Evolutionary conservation across 495 filamentous ascomycete species (phyloP), one percentile per base, ranked within the genome.

Genomic region (Aspergillus biplanus): DNA sequence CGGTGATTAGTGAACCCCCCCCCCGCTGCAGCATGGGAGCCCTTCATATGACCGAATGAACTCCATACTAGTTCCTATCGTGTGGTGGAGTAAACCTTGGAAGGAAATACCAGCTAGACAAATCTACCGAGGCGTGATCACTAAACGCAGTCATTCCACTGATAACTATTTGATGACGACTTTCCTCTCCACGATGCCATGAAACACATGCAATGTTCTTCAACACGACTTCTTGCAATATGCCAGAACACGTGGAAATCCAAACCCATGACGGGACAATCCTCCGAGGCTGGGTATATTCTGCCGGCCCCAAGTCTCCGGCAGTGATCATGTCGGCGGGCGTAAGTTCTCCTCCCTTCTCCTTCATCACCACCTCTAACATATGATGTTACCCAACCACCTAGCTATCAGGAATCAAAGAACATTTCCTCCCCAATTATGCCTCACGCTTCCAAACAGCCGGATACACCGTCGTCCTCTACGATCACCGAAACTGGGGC

Each of bases 401-500:
- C 1, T 44, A 44, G 39, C 3, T 9, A 15, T 44, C 39, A 9
- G 39, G 39, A 15, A 15, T 44, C 39, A 44, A 44, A 15, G 39
- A 44, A 15, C 39, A 9, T 9, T 44, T 9, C 39, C 39, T 44
- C 8, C 9, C 8, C 15, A 44, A 44, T 3, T 44, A 9, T 44
- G 39, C 39, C 39, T 1, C 61, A 33, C 54, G 68, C 35, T 76
- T 77, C 65, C 63, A 66, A 13, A 7, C 66, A 27, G 70, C 71
- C 21, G 63, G 69, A 5, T 65, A 69, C 48, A 56, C 34, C 32
- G 63, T 62, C 21, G 63, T 79, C 3, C 61, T 77, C 5, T 79
- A 76, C 54, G 74, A 79, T 52, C 71, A 78, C 50, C 70, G 75
- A 33, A 63, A 66, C 61, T 76, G 68, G 61, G 76, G 76, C 33